Base-by-base conservation (phyloP, 257 asterid genomes). In the Solanum pinnatisectum region DNA sequence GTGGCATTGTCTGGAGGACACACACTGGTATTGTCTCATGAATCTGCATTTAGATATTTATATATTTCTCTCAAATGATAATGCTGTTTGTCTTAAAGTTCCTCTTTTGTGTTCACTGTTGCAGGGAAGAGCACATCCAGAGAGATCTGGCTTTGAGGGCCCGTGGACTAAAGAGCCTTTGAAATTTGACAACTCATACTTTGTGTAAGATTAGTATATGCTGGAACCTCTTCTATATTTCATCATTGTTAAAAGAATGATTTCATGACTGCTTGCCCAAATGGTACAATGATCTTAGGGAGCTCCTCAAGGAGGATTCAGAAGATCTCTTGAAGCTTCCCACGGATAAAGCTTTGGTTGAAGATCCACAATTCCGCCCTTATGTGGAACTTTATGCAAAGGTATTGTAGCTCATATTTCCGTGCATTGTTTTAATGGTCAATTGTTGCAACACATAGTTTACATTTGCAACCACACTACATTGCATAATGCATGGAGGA, bases 1-100 rank as follows among this genome's bases (percentile, higher is more conserved):
- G 98, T 95, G 39, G 96, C 98, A 90, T 91, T 96, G 59, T 95
- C 98, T 23, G 98, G 99, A 46, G 99, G 92, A 76, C 99, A 96
- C 91, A 96, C 99, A 83, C 87, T 96, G 98, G 99, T 95, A 94
- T 16, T 44, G 78, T 68, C 67, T 67, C 25, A 35, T 60, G 76
- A 27, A 86, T 87, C 81, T n/a, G 35, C 44, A 71, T 86, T 49
- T 35, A 22, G 87, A 52, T 82, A 23, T 36, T 30, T 56, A 63
- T 32, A 39, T 32, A 82, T 10, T 30, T 82, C 22, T n/a, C 40
- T 9, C 52, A 49, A 42, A 40, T 56, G 76, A 8, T 23, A 87
- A 40, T 36, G 35, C 6, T 4, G 76, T n/a, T 71, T 49, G 74
- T 83, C 70, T 82, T n/a, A 71, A 79, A 40, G 77, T 70, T 59